These are phyloP conservation scores for Fraxinus quadrangulata DNA, from an alignment of 257 asterid species.

Conservation along the genomic window DNA sequence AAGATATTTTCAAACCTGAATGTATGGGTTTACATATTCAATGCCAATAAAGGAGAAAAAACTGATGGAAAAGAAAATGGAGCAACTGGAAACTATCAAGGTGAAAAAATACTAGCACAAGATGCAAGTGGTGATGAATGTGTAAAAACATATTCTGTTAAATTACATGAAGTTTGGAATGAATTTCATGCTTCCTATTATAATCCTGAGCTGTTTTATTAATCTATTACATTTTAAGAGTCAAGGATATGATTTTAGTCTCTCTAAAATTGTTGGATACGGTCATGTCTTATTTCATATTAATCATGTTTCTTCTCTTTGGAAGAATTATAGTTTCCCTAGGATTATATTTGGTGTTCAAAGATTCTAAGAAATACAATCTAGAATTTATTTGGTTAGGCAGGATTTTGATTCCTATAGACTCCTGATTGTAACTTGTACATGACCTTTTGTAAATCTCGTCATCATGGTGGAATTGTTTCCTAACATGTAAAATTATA, in stretches of 20 bases:
- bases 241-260: neutral
- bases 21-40: neutral
- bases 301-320: neutral
- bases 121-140: too few relatives aligned
- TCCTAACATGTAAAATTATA: neutral
- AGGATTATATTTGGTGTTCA: neutral
- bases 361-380: too few relatives aligned
- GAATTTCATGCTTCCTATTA: neutral
- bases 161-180: neutral
- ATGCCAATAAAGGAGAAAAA: neutral
- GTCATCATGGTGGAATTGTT: neutral
- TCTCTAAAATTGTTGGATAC: neutral
- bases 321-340: neutral
- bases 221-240: neutral
- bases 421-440: neutral
- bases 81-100: neutral
- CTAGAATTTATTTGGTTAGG: too few relatives aligned
- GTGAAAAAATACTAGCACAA: neutral
- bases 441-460: neutral
- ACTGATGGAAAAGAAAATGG: neutral
- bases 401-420: too few relatives aligned
- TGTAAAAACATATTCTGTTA: neutral
- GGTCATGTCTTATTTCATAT: neutral
- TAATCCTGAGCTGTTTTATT: neutral
- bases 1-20: slow-evolving; percentile 72